A percentile compares a stretch with the other conserved stretches of the same genome.
phyloP scores from a whole-genome alignment of 345 rosid genomes.

The Linum lewisii region DNA sequence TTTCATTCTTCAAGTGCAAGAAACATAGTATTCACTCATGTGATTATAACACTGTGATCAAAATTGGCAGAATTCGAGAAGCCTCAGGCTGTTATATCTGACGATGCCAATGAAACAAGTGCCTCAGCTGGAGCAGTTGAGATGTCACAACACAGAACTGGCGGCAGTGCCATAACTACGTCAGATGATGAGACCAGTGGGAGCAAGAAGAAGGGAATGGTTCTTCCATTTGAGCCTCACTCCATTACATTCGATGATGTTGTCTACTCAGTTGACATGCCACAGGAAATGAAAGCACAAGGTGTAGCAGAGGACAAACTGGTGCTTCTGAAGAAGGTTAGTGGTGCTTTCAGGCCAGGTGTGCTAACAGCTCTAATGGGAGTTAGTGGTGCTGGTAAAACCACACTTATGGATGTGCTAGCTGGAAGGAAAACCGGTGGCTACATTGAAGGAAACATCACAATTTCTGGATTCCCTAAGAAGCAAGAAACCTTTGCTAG shows the following conservation, averaged over 20 bases:
- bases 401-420: slow-evolving; percentile 2
- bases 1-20: background rate
- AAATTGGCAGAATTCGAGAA: background rate
- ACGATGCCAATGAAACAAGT: background rate
- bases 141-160: background rate
- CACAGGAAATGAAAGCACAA: background rate
- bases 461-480: slow-evolving; percentile 2
- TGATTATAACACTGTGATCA: background rate
- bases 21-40: background rate
- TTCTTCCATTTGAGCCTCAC: background rate
- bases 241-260: background rate
- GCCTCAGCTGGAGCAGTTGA: background rate
- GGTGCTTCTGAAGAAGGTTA: background rate
- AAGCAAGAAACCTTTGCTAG: slow-evolving; percentile 5
- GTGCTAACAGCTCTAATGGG: background rate
- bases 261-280: background rate
- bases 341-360: slow-evolving; percentile 5
- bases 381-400: slow-evolving; percentile 3
- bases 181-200: background rate
- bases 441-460: slow-evolving; percentile 6
- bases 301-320: background rate
- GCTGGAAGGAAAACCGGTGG: slow-evolving; percentile 7
- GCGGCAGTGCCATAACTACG: background rate
- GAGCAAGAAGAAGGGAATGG: background rate
- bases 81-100: background rate